These are phyloP conservation scores for Acer saccharum DNA, from an alignment of 345 rosid genomes.

Conservation along the genomic window DNA sequence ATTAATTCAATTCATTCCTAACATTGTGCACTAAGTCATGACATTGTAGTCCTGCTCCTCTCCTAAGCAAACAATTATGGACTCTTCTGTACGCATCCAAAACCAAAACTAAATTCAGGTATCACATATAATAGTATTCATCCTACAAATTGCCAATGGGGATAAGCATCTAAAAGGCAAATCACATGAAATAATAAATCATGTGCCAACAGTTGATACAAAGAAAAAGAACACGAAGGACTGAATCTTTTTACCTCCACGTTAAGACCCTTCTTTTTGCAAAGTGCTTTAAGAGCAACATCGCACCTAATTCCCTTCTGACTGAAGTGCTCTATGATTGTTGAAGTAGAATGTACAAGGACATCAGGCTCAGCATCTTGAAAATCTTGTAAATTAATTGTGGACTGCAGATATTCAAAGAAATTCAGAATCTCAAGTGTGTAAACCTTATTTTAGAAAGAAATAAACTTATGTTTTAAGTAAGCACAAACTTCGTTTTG, in stretches of 20 bases:
- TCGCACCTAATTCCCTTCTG: constrained; percentile 58
- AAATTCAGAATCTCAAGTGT: constrained; percentile 18
- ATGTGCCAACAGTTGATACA: background rate
- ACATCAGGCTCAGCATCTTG: constrained; percentile 92
- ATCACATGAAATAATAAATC: background rate
- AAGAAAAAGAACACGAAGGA: background rate
- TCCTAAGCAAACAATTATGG: background rate
- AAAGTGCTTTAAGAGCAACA: constrained; percentile 78
- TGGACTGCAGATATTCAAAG: constrained; percentile 51
- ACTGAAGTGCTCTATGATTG: constrained; percentile 69
- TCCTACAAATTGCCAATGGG: background rate
- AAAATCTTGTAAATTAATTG: constrained; percentile 70
- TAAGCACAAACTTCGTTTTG: background rate
- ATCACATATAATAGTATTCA: background rate
- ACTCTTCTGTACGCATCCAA: background rate
- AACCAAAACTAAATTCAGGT: background rate
- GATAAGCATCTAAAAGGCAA: background rate
- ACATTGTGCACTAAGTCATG: background rate
- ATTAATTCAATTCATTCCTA: background rate
- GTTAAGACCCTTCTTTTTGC: constrained; percentile 85
- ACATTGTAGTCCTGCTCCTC: background rate
- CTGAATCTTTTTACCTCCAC: constrained; percentile 56
- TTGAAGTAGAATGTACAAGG: constrained; percentile 66
- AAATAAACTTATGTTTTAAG: background rate
- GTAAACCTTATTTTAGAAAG: background rate